Evolutionary conservation across 495 filamentous ascomycete species (phyloP), one percentile per base, ranked within the genome.

Genomic region (Clohesyomyces aquaticus): DNA sequence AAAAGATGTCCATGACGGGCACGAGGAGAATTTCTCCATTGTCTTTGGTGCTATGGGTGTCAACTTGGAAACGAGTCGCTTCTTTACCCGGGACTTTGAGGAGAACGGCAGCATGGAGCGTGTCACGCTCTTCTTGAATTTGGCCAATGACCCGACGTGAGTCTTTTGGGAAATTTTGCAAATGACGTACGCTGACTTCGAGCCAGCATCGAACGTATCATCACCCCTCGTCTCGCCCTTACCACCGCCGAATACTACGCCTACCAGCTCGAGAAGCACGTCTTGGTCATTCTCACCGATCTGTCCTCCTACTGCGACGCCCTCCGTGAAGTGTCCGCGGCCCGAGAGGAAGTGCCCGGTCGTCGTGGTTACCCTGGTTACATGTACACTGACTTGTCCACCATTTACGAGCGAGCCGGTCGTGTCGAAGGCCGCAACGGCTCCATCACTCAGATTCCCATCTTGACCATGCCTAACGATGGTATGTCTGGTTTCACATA

Each of bases 361-460:
- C 93, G 95, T 77, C 92, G 95, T 84, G 95, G 95, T 82, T 99
- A 96, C 81, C 95, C 95, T 52, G 95, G 95, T 91, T 99, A 99
- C 83, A 99, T 99, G 95, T 99, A 99, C 82, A 99, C 95, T 58
- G 95, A 99, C 87, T 89, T 99, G 85, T 96, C 95, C 50, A 99
- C 95, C 70, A 94, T 99, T 71, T 99, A 99, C 80, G 95, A 99
- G 77, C 91, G 95, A 80, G 95, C 95, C 72, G 95, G 95, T 71
- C 95, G 95, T 87, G 95, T 99, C 27, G 83, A 95, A 74, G 95
- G 95, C 63, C 90, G 95, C 65, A 96, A 97, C 73, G 95, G 95
- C 51, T 97, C 93, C 52, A 99, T 99, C 74, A 99, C 94, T 29
- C 94, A 99, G 76, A 97, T 99, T 69, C 94, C 94, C 53, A 99